Evolutionary conservation across 805 yeast species (phyloP), one percentile per base, ranked within the genome.

Genomic region (Zygoascus bituminiphila): DNA sequence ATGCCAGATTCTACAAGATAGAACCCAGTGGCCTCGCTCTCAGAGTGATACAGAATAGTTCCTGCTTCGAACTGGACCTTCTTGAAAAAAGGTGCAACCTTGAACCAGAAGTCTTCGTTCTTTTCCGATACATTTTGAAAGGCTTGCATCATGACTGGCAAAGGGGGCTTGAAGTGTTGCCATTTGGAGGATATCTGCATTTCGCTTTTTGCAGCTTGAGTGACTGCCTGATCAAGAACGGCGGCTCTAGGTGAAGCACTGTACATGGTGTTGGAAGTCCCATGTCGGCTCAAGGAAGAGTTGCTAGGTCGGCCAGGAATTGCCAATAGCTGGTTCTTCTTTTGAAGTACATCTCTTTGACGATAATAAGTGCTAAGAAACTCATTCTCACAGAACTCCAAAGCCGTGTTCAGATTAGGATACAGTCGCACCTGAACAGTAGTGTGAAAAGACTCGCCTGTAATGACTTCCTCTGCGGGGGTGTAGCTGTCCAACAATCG

Each of bases 371-470:
- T 77, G 45, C 76, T 71, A 58, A 93, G 72, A 57, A 89, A 88
- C 57, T 83, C 82, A 66, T 93, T 91, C 64, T 93, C 98, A 70
- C 97, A 88, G 96, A 96, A 91, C 65, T 93, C 98, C 39, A 93
- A 73, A 0, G 96, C 95, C 48, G 84, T 77, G 61, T 93, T 93
- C 57, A 93, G 73, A 47, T 86, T 84, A 47, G 76, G 77, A 61
- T 88, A 91, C 40, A 89, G 72, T 56, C 80, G 81, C 51, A 79
- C 77, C 5, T 57, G 57, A 19, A 36, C 25, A 14, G 36, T n/a
- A n/a, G 7, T 20, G 22, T 25, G 23, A n/a, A n/a, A 25, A 23
- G 69, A 73, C 15, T 71, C 66, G 41, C 72, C 65, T 26, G 63
- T 68, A 48, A 73, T 76, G 69, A 71, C 72, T 33, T 74, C 79